Base-by-base conservation (phyloP, 139 green algal genomes). In the Closterium sp. region DNA sequence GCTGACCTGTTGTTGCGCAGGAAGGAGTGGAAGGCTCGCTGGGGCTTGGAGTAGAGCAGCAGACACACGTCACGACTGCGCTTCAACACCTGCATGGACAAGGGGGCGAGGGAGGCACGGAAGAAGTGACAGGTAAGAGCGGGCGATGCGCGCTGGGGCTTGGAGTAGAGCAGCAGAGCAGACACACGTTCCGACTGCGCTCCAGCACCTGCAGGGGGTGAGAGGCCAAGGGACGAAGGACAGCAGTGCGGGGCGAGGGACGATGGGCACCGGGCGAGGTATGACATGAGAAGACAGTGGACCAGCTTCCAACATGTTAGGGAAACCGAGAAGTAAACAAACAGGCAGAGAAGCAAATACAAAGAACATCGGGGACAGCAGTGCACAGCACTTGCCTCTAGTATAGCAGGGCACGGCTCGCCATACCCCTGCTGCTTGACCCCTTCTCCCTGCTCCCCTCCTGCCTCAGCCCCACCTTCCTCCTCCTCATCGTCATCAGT, bases 31-130 rank as follows among this genome's bases (percentile, higher is more conserved):
- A 79, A 79, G 62, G 62, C 62, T 4, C 62, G 62, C 62, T 79
- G 62, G 5, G 62, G 62, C n/a, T 97, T 97, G 86, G 96, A 87
- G 94, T 99, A 99, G 27, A 94, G 93, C 89, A 93, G 88, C n/a
- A 96, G 85, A 94, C 96, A 98, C 70, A 99, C 87, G 94, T 94
- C 95, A 13, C 97, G 93, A 70, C 94, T 97, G 87, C 97, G 95
- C 93, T 98, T 96, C 92, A 99, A 94, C 85, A 97, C 96, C 92
- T 94, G 42, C n/a, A n/a, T n/a, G n/a, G n/a, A n/a, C n/a, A n/a
- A n/a, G n/a, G n/a, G n/a, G n/a, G n/a, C n/a, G n/a, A n/a, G n/a
- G n/a, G n/a, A n/a, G n/a, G n/a, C n/a, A n/a, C n/a, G n/a, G n/a
- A n/a, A n/a, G n/a, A n/a, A n/a, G n/a, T n/a, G n/a, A n/a, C n/a